Base-by-base conservation (phyloP, 768 basidiomycete species). In the Exidia glandulosa region DNA sequence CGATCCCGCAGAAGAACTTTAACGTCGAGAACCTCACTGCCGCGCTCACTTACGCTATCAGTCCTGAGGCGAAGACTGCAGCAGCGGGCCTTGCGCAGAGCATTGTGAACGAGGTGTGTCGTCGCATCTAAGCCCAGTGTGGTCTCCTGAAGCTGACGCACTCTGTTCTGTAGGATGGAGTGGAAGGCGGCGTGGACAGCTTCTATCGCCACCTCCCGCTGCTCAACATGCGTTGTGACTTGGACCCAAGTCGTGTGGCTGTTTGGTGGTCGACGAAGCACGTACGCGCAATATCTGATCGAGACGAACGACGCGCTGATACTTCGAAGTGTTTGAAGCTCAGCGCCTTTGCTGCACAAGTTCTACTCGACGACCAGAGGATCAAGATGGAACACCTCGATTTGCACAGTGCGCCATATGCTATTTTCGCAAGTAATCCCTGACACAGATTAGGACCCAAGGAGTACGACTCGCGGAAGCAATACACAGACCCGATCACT, bases 151-250 rank as follows among this genome's bases (percentile, higher is more conserved):
- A 6, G 41, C 41, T 45, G 41, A 12, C 1, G 6, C 10, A 12
- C 19, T 45, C 2, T 45, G 9, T 6, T 32, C 12, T 34, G 3
- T 34, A 84, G 81, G 72, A 81, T 52, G 82, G 82, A 4, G 73
- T 78, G 1, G 62, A 64, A 30, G 67, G 63, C 32, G 82, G 81
- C 10, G 79, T 80, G 3, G 78, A 80, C 25, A 79, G 78, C 36
- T 84, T 85, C 65, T 82, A 86, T 66, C 71, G 71, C 47, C 83
- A 85, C 66, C 69, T 86, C 19, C 83, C 84, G 1, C 66, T 86
- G 48, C 65, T 81, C 32, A 82, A 82, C 63, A 85, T 86, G 83
- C 71, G 81, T 65, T 86, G 84, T 63, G 82, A 84, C 65, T 64
- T 85, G 56, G 79, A 80, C 57, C 75, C 81, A 0, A 69, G 72